These are phyloP conservation scores for Monosporascus cannonballus DNA, from an alignment of 2,329 filamentous ascomycete genomes.

Conservation along the genomic window DNA sequence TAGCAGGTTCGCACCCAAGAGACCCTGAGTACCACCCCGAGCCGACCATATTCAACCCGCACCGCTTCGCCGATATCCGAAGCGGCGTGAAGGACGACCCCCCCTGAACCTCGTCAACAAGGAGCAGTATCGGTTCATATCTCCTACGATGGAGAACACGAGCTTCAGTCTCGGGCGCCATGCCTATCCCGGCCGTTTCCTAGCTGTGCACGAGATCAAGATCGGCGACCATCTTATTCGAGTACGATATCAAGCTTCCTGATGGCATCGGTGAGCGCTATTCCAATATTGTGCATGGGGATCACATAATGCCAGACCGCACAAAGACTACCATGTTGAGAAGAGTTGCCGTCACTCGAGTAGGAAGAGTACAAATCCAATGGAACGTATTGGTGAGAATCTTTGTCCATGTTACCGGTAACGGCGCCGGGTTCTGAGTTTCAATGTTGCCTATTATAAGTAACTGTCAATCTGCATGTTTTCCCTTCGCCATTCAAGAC, in stretches of 20 bases:
- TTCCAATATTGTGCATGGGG: slow-evolving; percentile 9
- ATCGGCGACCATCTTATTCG: slow-evolving; percentile 33
- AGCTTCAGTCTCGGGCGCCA: slow-evolving; percentile 35
- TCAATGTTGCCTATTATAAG: no score
- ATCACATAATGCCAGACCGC: slow-evolving; percentile 9
- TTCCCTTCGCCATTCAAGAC: no score
- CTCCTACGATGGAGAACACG: slow-evolving; percentile 26
- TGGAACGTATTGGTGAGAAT: no score
- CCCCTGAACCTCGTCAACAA: slow-evolving; percentile 20
- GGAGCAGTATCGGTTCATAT: slow-evolving; percentile 35
- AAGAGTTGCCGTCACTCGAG: no score
- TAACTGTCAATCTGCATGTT: no score
- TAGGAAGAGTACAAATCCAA: no score
- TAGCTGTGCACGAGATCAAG: slow-evolving; percentile 38
- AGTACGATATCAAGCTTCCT: slow-evolving; percentile 28
- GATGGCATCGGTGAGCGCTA: slow-evolving; percentile 17
- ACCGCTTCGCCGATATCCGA: slow-evolving; percentile 29
- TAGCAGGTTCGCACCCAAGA: neutral
- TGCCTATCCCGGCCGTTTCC: slow-evolving; percentile 34
- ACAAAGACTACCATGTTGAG: slow-evolving; percentile 5
- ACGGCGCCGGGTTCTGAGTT: no score
- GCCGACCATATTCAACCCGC: slow-evolving; percentile 25
- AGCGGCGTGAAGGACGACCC: slow-evolving; percentile 18
- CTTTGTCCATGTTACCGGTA: no score
- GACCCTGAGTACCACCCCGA: neutral